Conservation (phyloP, 2,329 filamentous ascomycete genomes). For the Verruconis gallopava region DNA sequence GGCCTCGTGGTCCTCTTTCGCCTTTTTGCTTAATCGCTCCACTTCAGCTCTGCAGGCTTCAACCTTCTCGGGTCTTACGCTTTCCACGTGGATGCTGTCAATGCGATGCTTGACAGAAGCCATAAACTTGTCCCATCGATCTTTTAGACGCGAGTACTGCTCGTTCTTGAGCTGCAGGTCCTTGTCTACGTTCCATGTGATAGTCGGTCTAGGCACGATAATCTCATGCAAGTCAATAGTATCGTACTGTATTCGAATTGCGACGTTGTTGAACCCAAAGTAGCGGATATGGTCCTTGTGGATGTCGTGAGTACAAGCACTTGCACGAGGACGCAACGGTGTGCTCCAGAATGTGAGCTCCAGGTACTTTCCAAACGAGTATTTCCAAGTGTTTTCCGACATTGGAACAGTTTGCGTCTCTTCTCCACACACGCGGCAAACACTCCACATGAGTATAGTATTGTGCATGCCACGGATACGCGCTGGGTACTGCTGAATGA, state of each 20-base stretch:
- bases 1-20: slow-evolving; percentile 67
- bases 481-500: slow-evolving; percentile 63
- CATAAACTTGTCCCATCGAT: slow-evolving; percentile 78
- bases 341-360: slow-evolving; percentile 94
- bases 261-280: slow-evolving; percentile 77
- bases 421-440: slow-evolving; percentile 80
- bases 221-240: slow-evolving; percentile 87
- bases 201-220: slow-evolving; percentile 73
- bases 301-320: slow-evolving; percentile 79
- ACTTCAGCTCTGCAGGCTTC: slow-evolving; percentile 74
- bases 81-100: slow-evolving; percentile 81
- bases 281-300: slow-evolving; percentile 86
- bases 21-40: slow-evolving; percentile 62
- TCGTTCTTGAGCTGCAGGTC: slow-evolving; percentile 90
- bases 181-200: slow-evolving; percentile 97
- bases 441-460: slow-evolving; percentile 94
- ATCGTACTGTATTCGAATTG: slow-evolving; percentile 83
- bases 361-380: slow-evolving; percentile 97
- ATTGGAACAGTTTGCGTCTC: slow-evolving; percentile 83
- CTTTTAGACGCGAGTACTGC: slow-evolving; percentile 67
- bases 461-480: slow-evolving; percentile 53
- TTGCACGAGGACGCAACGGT: slow-evolving; percentile 59
- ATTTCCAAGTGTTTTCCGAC: slow-evolving; percentile 93
- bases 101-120: slow-evolving; percentile 71
- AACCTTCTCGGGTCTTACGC: slow-evolving; percentile 73